Conservation (phyloP, 2,329 filamentous ascomycete species). For the Bimuria novae-zelandiae region DNA sequence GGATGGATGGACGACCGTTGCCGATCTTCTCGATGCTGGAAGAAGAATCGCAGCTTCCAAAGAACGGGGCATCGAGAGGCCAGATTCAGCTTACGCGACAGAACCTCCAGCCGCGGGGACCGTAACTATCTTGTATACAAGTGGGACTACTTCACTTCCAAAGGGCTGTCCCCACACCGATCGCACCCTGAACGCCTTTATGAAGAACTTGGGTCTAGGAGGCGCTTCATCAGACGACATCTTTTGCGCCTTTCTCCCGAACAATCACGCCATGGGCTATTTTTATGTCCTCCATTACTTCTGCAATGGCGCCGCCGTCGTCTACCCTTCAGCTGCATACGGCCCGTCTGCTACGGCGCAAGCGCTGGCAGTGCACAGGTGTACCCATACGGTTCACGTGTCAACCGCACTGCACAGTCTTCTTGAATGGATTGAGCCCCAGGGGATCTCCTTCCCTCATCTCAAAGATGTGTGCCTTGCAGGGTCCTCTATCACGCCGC, state of each 20-base stretch:
- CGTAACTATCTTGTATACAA: slow-evolving; percentile 3
- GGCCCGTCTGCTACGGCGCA: background rate
- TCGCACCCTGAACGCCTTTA: slow-evolving; percentile 2
- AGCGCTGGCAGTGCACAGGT: background rate
- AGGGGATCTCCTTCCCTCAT: background rate
- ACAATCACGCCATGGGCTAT: slow-evolving; percentile 6
- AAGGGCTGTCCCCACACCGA: slow-evolving; percentile 6
- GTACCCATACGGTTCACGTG: background rate
- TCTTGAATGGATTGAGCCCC: background rate
- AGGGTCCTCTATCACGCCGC: slow-evolving; percentile 1
- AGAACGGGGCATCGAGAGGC: background rate
- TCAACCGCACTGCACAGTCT: slow-evolving; percentile 6
- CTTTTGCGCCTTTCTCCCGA: slow-evolving; percentile 3
- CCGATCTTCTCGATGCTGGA: background rate
- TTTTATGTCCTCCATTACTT: slow-evolving; percentile 5
- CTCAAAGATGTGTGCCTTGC: slow-evolving; percentile 1
- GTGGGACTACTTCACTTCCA: slow-evolving; percentile 4
- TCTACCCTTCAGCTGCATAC: slow-evolving; percentile 4
- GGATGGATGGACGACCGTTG: background rate
- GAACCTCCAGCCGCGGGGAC: background rate
- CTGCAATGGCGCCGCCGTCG: background rate
- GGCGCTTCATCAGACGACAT: background rate
- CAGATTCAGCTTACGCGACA: background rate
- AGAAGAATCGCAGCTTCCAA: background rate
- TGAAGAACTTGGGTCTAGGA: slow-evolving; percentile 3